Percentiles rank a stretch among this genome's conserved stretches.
Evolutionary conservation across 805 yeast species (phyloP).

Genomic region (Saturnispora hagleri): DNA sequence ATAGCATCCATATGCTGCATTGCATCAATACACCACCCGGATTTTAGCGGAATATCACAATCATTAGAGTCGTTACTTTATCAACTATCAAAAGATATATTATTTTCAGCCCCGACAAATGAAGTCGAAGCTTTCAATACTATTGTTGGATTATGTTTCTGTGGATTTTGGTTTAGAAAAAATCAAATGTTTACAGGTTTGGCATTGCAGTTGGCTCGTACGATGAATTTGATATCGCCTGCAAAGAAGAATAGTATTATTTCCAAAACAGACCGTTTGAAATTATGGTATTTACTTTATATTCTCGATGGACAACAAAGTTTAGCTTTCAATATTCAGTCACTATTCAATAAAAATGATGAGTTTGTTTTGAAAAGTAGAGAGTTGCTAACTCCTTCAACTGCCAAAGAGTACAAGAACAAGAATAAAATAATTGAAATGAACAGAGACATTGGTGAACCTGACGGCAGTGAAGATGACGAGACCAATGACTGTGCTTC

Average conservation of each 20-base stretch:
- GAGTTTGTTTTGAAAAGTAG: conserved; percentile 35
- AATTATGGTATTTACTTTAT: conserved; percentile 58
- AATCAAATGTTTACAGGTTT: conserved; percentile 58
- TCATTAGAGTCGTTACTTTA: conserved; percentile 25
- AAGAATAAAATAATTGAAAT: conserved; percentile 1
- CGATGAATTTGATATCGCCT: conserved; percentile 34
- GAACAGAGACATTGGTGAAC: neutral
- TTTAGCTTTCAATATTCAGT: conserved; percentile 47
- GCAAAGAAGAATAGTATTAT: conserved; percentile 3
- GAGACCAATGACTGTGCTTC: conserved; percentile 3
- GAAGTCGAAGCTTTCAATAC: conserved; percentile 48
- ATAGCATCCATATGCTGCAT: conserved; percentile 54
- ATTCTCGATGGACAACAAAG: conserved; percentile 64
- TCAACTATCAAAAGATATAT: conserved; percentile 21
- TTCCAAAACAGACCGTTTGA: conserved; percentile 35
- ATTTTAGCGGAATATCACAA: conserved; percentile 19
- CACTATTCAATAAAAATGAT: conserved; percentile 42
- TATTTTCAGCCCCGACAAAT: conserved; percentile 29
- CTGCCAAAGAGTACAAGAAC: neutral
- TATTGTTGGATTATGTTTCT: conserved; percentile 52
- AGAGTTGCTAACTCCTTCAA: conserved; percentile 25
- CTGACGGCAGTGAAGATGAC: neutral
- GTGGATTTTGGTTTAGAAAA: conserved; percentile 62
- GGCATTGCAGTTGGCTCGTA: conserved; percentile 58
- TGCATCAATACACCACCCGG: conserved; percentile 52